These are phyloP conservation scores for Heritiera fomes DNA, from an alignment of 345 rosid genomes.

Conservation along the genomic window DNA sequence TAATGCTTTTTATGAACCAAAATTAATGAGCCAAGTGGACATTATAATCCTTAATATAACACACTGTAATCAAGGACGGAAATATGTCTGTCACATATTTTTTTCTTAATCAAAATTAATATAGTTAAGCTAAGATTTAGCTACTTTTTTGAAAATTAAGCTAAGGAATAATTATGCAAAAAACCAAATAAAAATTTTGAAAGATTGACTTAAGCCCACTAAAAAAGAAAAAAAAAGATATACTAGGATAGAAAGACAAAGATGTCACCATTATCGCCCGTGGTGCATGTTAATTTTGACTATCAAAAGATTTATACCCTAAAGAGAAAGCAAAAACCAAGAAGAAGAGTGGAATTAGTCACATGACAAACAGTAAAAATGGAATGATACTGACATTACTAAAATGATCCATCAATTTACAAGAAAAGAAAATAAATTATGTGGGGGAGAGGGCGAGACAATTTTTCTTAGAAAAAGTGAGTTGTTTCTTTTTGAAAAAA, in stretches of 20 bases:
- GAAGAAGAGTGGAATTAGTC: neutral
- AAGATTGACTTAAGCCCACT: neutral
- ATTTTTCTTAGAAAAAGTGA: neutral
- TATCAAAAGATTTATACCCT: neutral
- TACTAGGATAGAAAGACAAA: neutral
- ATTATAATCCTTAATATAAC: too few relatives aligned
- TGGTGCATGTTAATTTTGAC: conserved; percentile 9
- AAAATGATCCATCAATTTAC: neutral
- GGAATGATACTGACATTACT: neutral
- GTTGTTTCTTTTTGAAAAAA: neutral
- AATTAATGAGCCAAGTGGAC: too few relatives aligned
- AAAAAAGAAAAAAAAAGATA: neutral
- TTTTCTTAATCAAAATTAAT: too few relatives aligned
- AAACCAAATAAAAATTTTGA: neutral
- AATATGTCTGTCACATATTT: too few relatives aligned
- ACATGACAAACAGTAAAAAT: neutral
- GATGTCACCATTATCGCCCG: neutral
- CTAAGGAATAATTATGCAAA: neutral
- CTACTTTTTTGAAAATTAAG: too few relatives aligned
- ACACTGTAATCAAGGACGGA: too few relatives aligned
- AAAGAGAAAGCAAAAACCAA: neutral
- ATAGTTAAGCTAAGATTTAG: too few relatives aligned
- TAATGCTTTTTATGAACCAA: too few relatives aligned
- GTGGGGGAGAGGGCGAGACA: neutral
- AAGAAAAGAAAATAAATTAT: neutral